Base-by-base conservation (phyloP, 768 basidiomycete species). In the Gloeostereum incarnatum region DNA sequence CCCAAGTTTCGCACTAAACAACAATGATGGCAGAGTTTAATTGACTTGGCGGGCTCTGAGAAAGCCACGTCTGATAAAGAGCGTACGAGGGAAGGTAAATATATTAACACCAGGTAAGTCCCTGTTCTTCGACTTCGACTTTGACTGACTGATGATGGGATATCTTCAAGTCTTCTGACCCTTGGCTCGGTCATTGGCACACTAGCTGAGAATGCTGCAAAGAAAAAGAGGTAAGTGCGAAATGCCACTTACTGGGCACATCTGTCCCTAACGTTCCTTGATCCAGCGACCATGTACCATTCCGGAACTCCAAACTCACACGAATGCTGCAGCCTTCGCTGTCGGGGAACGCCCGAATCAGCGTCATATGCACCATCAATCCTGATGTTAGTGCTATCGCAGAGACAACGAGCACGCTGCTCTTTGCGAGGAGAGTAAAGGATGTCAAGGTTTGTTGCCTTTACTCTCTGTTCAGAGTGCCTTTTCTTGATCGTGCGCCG, bases 21-120 rank as follows among this genome's bases (percentile, higher is more conserved):
- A 14, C 13, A 11, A 13, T 22, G 23, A 9, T 18, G 43, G 3
- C 47, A 91, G 86, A 91, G 84, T 55, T 65, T 96, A 34, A 96
- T 96, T 42, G 92, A 99, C 68, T 68, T 99, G 8, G 96, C 96
- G 35, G 96, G 96, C 3, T 94, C 91, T 0, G 96, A 99, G 55
- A 90, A 83, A 54, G 94, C 93, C 0, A 97, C 93, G 0, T 87
- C 85, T 1, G 90, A 93, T 57, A 94, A 93, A 56, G 92, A 97
- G 41, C 68, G 96, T 31, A 91, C 91, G n/a, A 73, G 84, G 31
- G 96, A 99, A 57, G 96, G 94, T 9, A 89, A 86, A 53, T 94
- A 92, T 53, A 99, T 98, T 61, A 99, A 99, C 51, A 88, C 85
- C 3, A 84, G 81, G 82, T 79, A 18, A 6, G 52, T 45, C 31